Conservation (phyloP, 805 yeast genomes). For the Teunomyces pallodes region DNA sequence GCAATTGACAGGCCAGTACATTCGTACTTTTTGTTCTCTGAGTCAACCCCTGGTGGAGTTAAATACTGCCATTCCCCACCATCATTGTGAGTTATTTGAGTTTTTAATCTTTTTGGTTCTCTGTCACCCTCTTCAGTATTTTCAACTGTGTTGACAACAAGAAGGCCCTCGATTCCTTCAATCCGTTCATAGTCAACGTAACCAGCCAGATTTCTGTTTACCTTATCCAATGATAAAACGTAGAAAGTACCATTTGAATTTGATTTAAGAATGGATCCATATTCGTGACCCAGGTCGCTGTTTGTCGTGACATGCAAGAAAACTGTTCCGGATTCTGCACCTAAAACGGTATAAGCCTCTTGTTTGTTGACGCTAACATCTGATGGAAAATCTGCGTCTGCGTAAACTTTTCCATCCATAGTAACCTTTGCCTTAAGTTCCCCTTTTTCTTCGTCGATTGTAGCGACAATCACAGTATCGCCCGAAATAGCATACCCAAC, state of each 20-base stretch:
- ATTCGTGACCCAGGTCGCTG: slow-evolving; percentile 49
- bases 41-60: slow-evolving; percentile 65
- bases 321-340: slow-evolving; percentile 66
- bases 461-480: slow-evolving; percentile 72
- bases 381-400: slow-evolving; percentile 75
- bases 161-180: slow-evolving; percentile 81
- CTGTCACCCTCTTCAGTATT: slow-evolving; percentile 44
- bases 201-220: slow-evolving; percentile 71
- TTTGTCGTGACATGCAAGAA: slow-evolving; percentile 81
- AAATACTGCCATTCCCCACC: slow-evolving; percentile 84
- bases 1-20: slow-evolving; percentile 53
- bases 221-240: slow-evolving; percentile 62
- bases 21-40: slow-evolving; percentile 52
- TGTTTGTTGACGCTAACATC: slow-evolving; percentile 57
- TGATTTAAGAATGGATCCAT: slow-evolving; percentile 80
- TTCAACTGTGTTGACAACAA: slow-evolving; percentile 66
- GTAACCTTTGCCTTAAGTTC: slow-evolving; percentile 68
- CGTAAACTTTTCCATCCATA: slow-evolving; percentile 71
- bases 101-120: slow-evolving; percentile 54
- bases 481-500: slow-evolving; percentile 75
- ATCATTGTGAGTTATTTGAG: slow-evolving; percentile 82
- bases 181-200: slow-evolving; percentile 87
- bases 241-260: slow-evolving; percentile 90
- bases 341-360: slow-evolving; percentile 69
- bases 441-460: slow-evolving; percentile 43